Conservation (phyloP, 2,329 filamentous ascomycete genomes). For the Beauveria medogensis region DNA sequence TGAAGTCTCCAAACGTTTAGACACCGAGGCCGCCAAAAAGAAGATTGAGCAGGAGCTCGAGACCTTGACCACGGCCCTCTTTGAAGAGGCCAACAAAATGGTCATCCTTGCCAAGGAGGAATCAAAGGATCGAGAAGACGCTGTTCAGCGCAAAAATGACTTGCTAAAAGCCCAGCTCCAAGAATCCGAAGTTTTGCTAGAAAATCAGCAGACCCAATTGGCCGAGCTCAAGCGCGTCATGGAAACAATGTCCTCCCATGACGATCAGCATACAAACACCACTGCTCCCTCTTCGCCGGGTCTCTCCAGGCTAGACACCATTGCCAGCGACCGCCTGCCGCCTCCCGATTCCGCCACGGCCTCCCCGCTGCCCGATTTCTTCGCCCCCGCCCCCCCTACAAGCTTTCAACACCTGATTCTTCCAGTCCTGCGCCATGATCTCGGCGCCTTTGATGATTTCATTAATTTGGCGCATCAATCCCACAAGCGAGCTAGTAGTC, state of each 20-base stretch:
- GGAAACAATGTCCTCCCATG: conserved; percentile 71
- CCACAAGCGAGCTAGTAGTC: conserved; percentile 50
- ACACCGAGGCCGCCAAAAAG: conserved; percentile 71
- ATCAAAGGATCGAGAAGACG: conserved; percentile 75
- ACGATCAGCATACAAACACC: conserved; percentile 63
- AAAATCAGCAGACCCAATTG: conserved; percentile 88
- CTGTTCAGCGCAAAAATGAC: conserved; percentile 75
- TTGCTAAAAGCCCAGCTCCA: conserved; percentile 77
- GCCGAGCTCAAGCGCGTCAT: conserved; percentile 86
- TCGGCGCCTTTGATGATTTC: conserved; percentile 79
- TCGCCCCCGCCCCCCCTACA: conserved; percentile 49
- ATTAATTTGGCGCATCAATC: conserved; percentile 64
- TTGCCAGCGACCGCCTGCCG: conserved; percentile 33
- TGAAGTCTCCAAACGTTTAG: conserved; percentile 56
- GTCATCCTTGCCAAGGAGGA: conserved; percentile 82
- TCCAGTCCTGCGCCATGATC: conserved; percentile 74
- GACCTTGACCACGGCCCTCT: conserved; percentile 82
- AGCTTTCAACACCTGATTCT: conserved; percentile 79
- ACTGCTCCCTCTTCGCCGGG: conserved; percentile 78
- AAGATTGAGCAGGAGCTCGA: conserved; percentile 90
- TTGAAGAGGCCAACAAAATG: conserved; percentile 98
- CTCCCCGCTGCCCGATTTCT: conserved; percentile 33
- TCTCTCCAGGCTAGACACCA: conserved; percentile 58
- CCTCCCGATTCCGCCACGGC: conserved; percentile 25
- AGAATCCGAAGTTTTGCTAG: conserved; percentile 78